A percentile compares a stretch with the other conserved stretches of the same genome.
Evolutionary conservation across 805 yeast species (phyloP).

Genomic region (Ascoidea tarda): DNA sequence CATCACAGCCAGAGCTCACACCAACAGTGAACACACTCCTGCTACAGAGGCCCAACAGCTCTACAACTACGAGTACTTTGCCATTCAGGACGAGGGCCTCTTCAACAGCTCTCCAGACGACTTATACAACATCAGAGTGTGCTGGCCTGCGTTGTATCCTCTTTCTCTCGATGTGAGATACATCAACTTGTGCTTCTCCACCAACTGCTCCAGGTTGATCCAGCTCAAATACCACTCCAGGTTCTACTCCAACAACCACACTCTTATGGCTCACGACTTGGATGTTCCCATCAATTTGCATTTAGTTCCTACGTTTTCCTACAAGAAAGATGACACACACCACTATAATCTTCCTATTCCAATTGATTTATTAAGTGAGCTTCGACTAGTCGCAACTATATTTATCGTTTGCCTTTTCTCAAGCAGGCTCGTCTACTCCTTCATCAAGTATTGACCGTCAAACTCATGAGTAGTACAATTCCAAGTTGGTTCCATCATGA

Average conservation of each 20-base stretch:
- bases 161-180: too few species aligned
- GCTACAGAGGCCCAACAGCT: neutral
- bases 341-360: neutral
- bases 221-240: too few species aligned
- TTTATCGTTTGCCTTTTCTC: too few species aligned
- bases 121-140: neutral
- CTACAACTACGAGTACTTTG: neutral
- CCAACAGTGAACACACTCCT: neutral
- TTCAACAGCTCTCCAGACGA: neutral
- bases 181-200: too few species aligned
- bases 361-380: neutral
- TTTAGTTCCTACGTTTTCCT: neutral
- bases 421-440: neutral
- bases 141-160: neutral
- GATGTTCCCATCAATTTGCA: neutral
- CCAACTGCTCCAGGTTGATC: too few species aligned
- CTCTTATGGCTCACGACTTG: neutral
- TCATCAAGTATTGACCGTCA: too few species aligned
- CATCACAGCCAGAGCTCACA: neutral
- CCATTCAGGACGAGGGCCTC: neutral
- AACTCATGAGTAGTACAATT: slow-evolving; percentile 52
- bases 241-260: neutral
- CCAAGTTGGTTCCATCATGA: slow-evolving; percentile 79
- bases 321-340: neutral
- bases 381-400: too few species aligned